phyloP scores from a whole-genome alignment of 176 grass and related monocot species.

The Chrysopogon serrulatus region DNA sequence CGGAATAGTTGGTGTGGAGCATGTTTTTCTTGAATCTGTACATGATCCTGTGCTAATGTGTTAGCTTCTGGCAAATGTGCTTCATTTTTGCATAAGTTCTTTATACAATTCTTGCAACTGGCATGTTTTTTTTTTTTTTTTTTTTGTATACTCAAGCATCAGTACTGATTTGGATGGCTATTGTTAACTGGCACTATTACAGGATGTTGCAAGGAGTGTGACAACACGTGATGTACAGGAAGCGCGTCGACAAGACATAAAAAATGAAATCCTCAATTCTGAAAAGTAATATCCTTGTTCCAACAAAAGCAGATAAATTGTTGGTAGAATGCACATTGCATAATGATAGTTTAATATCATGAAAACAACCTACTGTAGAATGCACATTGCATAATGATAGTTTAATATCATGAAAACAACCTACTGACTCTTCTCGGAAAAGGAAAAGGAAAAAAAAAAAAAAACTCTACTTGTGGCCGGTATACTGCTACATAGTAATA shows the following conservation, averaged over 20 bases:
- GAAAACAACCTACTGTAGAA: background rate
- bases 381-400: slow-evolving; percentile 1
- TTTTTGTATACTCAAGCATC: background rate
- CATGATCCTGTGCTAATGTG: background rate
- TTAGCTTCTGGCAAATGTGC: background rate
- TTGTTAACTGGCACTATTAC: slow-evolving; percentile 4
- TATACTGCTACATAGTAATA: slow-evolving; percentile 14
- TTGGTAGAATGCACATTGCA: slow-evolving; percentile 6
- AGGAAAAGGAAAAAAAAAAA: background rate
- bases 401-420: background rate
- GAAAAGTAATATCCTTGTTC: slow-evolving; percentile 49
- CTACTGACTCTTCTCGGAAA: background rate
- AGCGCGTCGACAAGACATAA: slow-evolving; percentile 85
- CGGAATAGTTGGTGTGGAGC: background rate
- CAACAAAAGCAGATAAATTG: background rate
- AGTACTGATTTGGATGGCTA: slow-evolving; percentile 3
- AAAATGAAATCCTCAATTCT: slow-evolving; percentile 98
- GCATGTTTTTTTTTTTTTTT: background rate
- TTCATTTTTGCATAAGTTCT: background rate
- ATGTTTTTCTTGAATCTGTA: background rate
- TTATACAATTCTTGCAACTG: background rate
- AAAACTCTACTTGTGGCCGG: background rate
- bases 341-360: background rate
- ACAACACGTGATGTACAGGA: slow-evolving; percentile 86
- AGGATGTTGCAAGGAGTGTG: slow-evolving; percentile 95